Evolutionary conservation across 116 monocot genomes (phyloP), one percentile per base, ranked within the genome.

Genomic region (Thalassia testudinum): DNA sequence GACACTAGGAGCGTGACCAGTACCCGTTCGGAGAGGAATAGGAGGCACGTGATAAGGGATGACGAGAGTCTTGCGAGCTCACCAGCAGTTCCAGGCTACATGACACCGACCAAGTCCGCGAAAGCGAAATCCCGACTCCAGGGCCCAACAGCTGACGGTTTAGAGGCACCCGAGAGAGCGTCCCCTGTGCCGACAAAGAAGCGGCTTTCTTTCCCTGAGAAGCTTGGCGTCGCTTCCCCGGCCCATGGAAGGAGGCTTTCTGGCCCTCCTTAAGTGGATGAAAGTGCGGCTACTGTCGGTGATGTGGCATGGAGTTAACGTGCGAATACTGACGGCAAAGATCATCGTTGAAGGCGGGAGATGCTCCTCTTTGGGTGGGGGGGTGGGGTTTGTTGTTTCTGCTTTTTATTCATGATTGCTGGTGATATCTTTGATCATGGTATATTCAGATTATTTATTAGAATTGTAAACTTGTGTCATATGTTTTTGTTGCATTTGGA

Each of bases 41-140:
- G 78, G 57, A 57, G 70, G 43, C 78, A 71, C 47, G 62, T 77
- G 13, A 56, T 72, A 27, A 62, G 81, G 20, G 78, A 81, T 8
- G 86, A 81, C 24, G 86, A 86, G 64, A 86, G 86, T 56, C 63
- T 86, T 5, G 58, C 72, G n/a, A 75, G 81, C 57, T 86, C 81
- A 29, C 63, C 72, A 1, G 52, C 69, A 0, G 56, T 81, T 25
- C 86, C 78, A 12, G 78, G 78, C 50, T 86, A 86, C 72, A 86
- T 86, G 86, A 75, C 66, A 21, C 67, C 86, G 1, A 86, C 86
- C 0, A 26, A 78, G 56, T 86, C 86, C 29, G 80, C 86, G 21
- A 71, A 66, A 42, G 80, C 77, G 7, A 81, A 81, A 52, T 66
- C 74, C 0, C 62, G 81, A 23, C 60, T 80, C 48, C 73, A 68